Evolutionary conservation across 306 rosid species (phyloP), one percentile per base, ranked within the genome.

Genomic region (Spatholobus suberectus): DNA sequence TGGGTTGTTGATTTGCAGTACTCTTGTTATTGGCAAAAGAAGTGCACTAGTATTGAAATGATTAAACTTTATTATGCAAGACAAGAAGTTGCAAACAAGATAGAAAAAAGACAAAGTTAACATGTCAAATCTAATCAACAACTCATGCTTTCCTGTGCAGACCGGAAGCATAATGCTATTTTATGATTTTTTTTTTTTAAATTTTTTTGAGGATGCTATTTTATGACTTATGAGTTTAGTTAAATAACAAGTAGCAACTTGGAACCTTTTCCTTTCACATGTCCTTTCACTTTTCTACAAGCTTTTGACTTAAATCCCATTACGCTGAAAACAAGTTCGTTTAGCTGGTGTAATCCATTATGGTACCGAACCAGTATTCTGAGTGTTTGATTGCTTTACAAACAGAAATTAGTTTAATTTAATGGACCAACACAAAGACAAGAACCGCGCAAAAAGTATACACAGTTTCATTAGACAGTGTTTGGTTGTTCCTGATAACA

Each of bases 51-150:
- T 49, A 46, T 74, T 43, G 29, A 76, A 61, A 55, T 83, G 17
- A 75, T 70, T 61, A 57, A 76, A 54, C 77, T 73, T 71, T 66
- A 75, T 52, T 9, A 21, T 61, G 59, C 59, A 70, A 66, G 77
- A 52, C 78, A 78, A 81, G 73, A 74, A 77, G 81, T 29, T 24
- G 5, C 17, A 84, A 73, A 84, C 82, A 78, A 73, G 43, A 70
- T 14, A 73, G 51, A 51, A 81, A 63, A 75, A 81, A 9, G 88
- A 84, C 90, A 87, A 84, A 83, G 57, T 71, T 40, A 72, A 69
- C 77, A 78, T 74, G 90, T 87, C 82, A 82, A 78, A 69, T 84
- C 77, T 47, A 81, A 61, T 67, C 66, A 81, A 82, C 88, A 84
- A 87, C 90, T 73, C 86, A 84, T 61, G 78, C 68, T 63, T 73